Percentiles rank a stretch among this genome's conserved stretches.
Conservation (phyloP, 2,329 filamentous ascomycete species). For the Fusarium continuum region DNA sequence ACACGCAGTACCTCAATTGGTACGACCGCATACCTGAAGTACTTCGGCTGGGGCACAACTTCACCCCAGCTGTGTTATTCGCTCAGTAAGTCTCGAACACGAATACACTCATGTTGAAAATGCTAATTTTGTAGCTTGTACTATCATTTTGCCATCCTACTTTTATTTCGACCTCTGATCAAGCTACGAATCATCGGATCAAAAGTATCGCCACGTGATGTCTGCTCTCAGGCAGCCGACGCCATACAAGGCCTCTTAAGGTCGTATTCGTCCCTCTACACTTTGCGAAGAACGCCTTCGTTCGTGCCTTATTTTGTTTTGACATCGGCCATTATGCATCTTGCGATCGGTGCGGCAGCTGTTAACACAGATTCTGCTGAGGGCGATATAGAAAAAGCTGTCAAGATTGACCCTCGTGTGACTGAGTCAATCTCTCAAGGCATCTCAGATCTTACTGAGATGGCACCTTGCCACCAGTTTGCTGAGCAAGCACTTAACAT, state of each 20-base stretch:
- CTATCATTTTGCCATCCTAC: slow-evolving; percentile 73
- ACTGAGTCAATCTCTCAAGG: slow-evolving; percentile 60
- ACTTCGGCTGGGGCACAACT: slow-evolving; percentile 72
- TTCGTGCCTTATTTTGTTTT: slow-evolving; percentile 71
- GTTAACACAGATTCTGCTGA: slow-evolving; percentile 33
- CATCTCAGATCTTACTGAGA: slow-evolving; percentile 66
- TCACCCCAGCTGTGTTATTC: slow-evolving; percentile 77
- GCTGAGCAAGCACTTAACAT: slow-evolving; percentile 69
- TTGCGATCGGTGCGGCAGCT: slow-evolving; percentile 59
- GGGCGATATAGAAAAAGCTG: slow-evolving; percentile 47
- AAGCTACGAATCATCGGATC: slow-evolving; percentile 71
- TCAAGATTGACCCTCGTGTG: slow-evolving; percentile 52
- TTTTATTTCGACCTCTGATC: slow-evolving; percentile 79
- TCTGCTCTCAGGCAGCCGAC: slow-evolving; percentile 70
- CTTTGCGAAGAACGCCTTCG: slow-evolving; percentile 65
- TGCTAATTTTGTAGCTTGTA: slow-evolving; percentile 64
- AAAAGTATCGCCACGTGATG: slow-evolving; percentile 69
- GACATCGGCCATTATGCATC: slow-evolving; percentile 68
- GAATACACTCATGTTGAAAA: not conserved
- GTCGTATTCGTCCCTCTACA: slow-evolving; percentile 68
- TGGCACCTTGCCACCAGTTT: slow-evolving; percentile 69
- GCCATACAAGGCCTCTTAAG: slow-evolving; percentile 65
- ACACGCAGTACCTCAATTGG: slow-evolving; percentile 76
- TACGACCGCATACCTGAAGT: slow-evolving; percentile 73
- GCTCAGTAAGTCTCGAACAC: slow-evolving; percentile 68